These are phyloP conservation scores for Emergomyces africanus DNA, from an alignment of 2,329 filamentous ascomycete genomes.

Conservation along the genomic window DNA sequence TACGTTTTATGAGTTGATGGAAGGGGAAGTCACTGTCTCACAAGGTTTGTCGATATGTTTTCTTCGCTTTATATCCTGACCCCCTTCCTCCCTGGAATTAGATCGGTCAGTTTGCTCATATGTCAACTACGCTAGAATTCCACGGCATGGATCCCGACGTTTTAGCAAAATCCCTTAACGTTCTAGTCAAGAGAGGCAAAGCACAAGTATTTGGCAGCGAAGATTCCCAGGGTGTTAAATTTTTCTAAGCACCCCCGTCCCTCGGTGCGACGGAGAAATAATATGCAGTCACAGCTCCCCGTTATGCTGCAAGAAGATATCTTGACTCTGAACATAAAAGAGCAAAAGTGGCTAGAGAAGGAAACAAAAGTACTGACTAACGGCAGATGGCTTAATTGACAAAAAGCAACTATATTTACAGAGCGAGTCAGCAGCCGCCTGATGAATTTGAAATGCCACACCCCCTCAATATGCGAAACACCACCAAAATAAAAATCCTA, in stretches of 20 bases:
- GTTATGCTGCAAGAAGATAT: background rate
- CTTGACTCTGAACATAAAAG: background rate
- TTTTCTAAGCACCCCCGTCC: conserved; percentile 53
- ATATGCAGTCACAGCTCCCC: background rate
- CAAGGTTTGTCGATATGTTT: conserved; percentile 40
- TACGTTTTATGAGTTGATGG: conserved; percentile 80
- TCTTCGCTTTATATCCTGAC: background rate
- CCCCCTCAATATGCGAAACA: background rate
- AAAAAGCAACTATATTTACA: background rate
- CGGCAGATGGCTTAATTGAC: background rate
- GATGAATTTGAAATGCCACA: background rate
- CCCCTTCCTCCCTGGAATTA: background rate
- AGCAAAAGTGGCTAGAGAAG: background rate
- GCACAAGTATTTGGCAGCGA: conserved; percentile 88
- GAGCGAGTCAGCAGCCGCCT: background rate
- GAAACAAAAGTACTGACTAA: background rate
- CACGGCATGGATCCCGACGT: conserved; percentile 78
- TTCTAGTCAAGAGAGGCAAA: conserved; percentile 79
- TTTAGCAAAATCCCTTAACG: conserved; percentile 62
- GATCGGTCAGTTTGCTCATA: conserved; percentile 5
- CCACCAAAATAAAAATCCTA: background rate
- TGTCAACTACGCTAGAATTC: conserved; percentile 47
- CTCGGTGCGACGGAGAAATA: conserved; percentile 5
- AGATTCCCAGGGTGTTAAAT: conserved; percentile 86
- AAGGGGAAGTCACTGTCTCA: conserved; percentile 67